Evolutionary conservation across 805 yeast species (phyloP).

Genomic region (Ogataea kodamae): DNA sequence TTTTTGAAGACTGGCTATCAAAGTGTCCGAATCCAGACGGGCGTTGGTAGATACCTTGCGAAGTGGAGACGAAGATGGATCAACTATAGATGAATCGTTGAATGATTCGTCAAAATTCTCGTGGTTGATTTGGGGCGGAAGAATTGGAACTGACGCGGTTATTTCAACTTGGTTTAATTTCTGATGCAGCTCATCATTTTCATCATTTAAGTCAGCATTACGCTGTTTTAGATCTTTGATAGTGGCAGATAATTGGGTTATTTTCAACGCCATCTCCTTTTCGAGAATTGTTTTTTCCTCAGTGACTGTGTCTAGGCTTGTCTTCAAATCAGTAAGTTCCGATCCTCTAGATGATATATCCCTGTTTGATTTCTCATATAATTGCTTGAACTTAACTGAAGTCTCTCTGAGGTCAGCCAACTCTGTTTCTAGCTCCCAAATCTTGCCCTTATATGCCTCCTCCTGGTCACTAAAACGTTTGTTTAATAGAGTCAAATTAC

Average conservation of each 20-base stretch:
- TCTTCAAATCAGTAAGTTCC: conserved; percentile 35
- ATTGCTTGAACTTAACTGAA: conserved; percentile 37
- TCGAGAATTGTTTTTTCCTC: conserved; percentile 39
- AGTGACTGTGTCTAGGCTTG: conserved; percentile 47
- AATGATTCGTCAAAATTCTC: conserved; percentile 33
- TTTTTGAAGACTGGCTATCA: conserved; percentile 59
- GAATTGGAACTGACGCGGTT: conserved; percentile 17
- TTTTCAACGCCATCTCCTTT: conserved; percentile 37
- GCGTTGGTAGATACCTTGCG: conserved; percentile 38
- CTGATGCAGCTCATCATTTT: conserved; percentile 55
- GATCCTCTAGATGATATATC: conserved; percentile 29
- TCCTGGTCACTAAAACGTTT: conserved; percentile 39
- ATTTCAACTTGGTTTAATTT: conserved; percentile 27
- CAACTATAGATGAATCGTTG: conserved; percentile 31
- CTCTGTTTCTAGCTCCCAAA: conserved; percentile 62
- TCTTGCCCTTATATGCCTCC: conserved; percentile 51
- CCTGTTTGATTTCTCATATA: conserved; percentile 40
- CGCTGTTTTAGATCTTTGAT: conserved; percentile 46
- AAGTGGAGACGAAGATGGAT: conserved; percentile 36
- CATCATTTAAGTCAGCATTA: conserved; percentile 62
- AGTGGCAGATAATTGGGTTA: conserved; percentile 38
- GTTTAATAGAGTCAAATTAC: conserved; percentile 33
- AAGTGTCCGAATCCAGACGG: conserved; percentile 60
- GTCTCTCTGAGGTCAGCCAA: conserved; percentile 39
- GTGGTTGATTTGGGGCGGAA: conserved; percentile 3